phyloP scores from a whole-genome alignment of 2,329 filamentous ascomycete species.

The Pseudogymnoascus sp. region DNA sequence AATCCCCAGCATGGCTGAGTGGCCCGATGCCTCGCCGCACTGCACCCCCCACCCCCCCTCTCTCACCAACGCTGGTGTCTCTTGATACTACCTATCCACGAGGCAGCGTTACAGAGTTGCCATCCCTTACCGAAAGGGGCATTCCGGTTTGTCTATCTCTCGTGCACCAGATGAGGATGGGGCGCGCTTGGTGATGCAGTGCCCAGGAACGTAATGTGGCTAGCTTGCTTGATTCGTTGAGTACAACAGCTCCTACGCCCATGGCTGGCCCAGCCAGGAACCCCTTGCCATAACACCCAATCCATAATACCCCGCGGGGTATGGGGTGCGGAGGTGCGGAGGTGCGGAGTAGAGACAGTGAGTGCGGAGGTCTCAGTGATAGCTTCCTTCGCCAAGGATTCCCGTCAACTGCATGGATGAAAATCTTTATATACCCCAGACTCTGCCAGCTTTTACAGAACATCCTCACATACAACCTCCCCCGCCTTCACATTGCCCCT shows the following conservation, averaged over 20 bases:
- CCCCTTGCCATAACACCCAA: not conserved
- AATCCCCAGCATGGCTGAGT: not conserved
- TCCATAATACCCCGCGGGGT: not conserved
- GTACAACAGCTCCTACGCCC: not conserved
- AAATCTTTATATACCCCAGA: constrained; percentile 6
- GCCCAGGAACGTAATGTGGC: not conserved
- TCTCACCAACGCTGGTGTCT: not conserved
- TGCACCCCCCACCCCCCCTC: not conserved
- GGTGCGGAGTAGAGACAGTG: no score
- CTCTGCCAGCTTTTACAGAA: not conserved
- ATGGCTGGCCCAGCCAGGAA: not conserved
- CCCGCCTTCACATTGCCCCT: not conserved
- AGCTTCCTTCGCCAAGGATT: not conserved
- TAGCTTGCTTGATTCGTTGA: not conserved
- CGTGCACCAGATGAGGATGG: not conserved
- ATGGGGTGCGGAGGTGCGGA: constrained; percentile 1
- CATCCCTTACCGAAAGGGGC: not conserved
- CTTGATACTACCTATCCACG: not conserved
- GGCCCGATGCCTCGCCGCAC: not conserved
- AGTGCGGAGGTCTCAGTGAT: not conserved
- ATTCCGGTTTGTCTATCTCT: not conserved
- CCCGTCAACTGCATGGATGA: not conserved
- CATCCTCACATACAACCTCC: not conserved
- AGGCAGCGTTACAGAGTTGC: not conserved
- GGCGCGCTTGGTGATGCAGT: not conserved